Percentiles rank a stretch among this genome's conserved stretches.
Evolutionary conservation across 768 basidiomycete species (phyloP).

Genomic region (Pleurotus tuoliensis): DNA sequence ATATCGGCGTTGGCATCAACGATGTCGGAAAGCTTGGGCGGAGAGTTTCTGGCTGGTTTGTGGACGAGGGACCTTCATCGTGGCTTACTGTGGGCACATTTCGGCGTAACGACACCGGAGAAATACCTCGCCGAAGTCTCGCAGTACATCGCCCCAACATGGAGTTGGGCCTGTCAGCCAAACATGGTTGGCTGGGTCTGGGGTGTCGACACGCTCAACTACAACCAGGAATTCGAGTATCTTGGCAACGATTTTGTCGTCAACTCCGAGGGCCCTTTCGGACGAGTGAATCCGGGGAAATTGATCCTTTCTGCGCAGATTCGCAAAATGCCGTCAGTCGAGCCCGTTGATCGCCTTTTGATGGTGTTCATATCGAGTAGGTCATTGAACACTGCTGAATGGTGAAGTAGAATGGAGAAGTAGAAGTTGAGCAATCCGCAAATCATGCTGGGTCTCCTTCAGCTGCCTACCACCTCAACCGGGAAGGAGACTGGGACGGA

Average conservation of each 20-base stretch:
- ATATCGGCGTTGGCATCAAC: neutral
- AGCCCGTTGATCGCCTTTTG: neutral
- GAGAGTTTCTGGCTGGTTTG: neutral
- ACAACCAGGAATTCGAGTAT: neutral
- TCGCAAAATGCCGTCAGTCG: neutral
- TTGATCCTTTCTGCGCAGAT: neutral
- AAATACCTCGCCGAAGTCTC: neutral
- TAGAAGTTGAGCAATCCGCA: neutral
- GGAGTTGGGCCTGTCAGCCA: conserved; percentile 5
- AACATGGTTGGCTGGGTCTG: neutral
- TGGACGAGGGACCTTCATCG: neutral
- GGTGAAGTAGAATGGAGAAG: too few species aligned
- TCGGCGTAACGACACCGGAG: neutral
- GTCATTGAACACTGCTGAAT: neutral
- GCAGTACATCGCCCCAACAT: neutral
- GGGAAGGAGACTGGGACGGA: neutral
- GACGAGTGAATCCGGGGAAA: neutral
- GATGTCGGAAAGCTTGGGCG: neutral
- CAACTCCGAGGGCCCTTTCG: neutral
- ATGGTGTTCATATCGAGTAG: neutral
- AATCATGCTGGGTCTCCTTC: neutral
- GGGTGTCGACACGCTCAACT: neutral
- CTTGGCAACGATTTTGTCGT: neutral
- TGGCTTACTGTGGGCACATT: conserved; percentile 1
- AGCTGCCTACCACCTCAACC: neutral